Evolutionary conservation across 495 filamentous ascomycete species (phyloP), one percentile per base, ranked within the genome.

Genomic region (Xanthoparmelia taractica): DNA sequence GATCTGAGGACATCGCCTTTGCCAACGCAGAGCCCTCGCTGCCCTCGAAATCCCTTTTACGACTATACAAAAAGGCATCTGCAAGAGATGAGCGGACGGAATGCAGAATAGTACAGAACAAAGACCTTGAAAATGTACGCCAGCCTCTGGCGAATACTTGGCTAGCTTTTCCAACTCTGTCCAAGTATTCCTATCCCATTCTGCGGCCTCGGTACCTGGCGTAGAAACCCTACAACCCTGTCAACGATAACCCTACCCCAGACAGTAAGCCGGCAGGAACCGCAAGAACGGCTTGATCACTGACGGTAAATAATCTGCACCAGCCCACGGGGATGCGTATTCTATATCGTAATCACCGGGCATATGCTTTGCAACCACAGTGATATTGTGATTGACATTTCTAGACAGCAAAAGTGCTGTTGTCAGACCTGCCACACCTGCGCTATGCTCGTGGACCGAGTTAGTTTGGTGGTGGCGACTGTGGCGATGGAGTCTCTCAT

Each of bases 271-370:
- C n/a, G 20, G 65, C 3, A 31, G 29, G 23, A 57, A 47, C 18
- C 45, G 13, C 38, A 43, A 27, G 29, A 64, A 17, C 27, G 23
- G 18, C 18, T 34, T 17, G 50, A 41, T 54, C 37, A 71, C 81
- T 40, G 76, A 95, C 90, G 94, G 94, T 65, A 94, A 68, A 65
- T 87, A 92, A 72, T 97, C 96, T 43, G 94, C 95, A 57, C 95
- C 94, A 29, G 94, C 94, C 88, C 90, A 96, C 0, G 94, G 94
- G 23, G 90, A 95, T 4, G 91, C 86, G 73, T 97, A 98, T 82
- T 97, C 92, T 59, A 94, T 87, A 70, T 97, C 92, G 76, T 96
- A 96, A 77, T 98, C 94, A 41, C 94, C 94, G 0, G 94, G 94
- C 95, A 98, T 96, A 69, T 97, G 92, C 73, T 96, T 97, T 29